These are phyloP conservation scores for Chalciporus chontae DNA, from an alignment of 768 basidiomycete genomes.

Conservation along the genomic window DNA sequence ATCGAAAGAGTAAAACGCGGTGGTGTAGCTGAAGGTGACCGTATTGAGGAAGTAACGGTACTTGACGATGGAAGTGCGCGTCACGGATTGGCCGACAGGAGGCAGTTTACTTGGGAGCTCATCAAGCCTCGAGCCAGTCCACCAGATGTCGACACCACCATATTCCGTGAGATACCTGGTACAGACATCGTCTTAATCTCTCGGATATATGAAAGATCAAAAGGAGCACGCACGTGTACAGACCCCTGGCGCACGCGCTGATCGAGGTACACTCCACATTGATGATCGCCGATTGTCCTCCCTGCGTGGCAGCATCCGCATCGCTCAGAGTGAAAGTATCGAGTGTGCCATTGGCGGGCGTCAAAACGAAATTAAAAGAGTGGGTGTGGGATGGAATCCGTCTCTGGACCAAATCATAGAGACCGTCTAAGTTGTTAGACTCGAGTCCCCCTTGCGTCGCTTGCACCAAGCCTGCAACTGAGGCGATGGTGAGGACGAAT, in stretches of 20 bases:
- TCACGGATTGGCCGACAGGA: slow-evolving; percentile 27
- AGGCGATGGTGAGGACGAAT: background rate
- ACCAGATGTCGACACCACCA: slow-evolving; percentile 40
- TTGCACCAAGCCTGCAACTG: background rate
- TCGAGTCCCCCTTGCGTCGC: background rate
- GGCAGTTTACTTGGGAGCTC: slow-evolving; percentile 31
- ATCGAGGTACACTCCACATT: slow-evolving; percentile 33
- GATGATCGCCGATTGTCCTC: slow-evolving; percentile 15
- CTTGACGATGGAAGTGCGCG: slow-evolving; percentile 33
- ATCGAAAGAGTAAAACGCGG: slow-evolving; percentile 38
- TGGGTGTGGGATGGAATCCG: slow-evolving; percentile 33
- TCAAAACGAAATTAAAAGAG: slow-evolving; percentile 31
- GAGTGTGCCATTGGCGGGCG: slow-evolving; percentile 12
- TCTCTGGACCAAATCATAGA: slow-evolving; percentile 33
- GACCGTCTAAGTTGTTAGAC: slow-evolving; percentile 21
- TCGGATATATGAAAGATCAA: background rate
- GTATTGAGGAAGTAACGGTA: slow-evolving; percentile 43
- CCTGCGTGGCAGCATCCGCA: background rate
- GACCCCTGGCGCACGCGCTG: slow-evolving; percentile 36
- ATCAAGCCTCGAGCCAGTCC: slow-evolving; percentile 39
- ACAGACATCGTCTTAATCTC: background rate
- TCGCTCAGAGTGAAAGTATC: slow-evolving; percentile 36
- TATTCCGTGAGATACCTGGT: slow-evolving; percentile 35
- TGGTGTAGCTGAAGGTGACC: slow-evolving; percentile 41
- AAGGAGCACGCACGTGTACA: slow-evolving; percentile 33